Conservation (phyloP, 1,139 yeast species). For the Casaregolazyma suthepensis region DNA sequence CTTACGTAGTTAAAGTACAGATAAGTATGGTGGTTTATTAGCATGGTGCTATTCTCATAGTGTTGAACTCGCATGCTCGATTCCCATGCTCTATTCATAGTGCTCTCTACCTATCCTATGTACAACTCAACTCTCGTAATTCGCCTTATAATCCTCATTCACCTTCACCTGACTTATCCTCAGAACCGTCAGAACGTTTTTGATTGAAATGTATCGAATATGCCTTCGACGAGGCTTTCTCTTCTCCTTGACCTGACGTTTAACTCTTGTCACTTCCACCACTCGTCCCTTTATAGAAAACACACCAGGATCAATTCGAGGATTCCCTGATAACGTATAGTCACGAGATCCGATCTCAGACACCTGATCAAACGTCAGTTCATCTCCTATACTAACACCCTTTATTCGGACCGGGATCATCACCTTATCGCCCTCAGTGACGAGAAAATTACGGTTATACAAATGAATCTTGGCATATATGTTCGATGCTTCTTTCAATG, state of each 20-base stretch:
- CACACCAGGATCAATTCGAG: constrained; percentile 45
- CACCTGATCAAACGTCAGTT: constrained; percentile 63
- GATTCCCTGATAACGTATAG: constrained; percentile 56
- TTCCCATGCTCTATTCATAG: too few relatives aligned
- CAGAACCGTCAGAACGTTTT: constrained; percentile 75
- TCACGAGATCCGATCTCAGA: constrained; percentile 81
- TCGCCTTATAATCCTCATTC: constrained; percentile 3
- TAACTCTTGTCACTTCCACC: constrained; percentile 80
- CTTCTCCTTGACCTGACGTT: constrained; percentile 59
- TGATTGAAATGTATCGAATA: constrained; percentile 67
- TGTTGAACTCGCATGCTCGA: too few relatives aligned
- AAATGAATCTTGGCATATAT: constrained; percentile 79
- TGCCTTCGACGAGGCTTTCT: constrained; percentile 82
- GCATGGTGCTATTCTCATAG: too few relatives aligned
- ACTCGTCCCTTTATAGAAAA: constrained; percentile 70
- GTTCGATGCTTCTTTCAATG: constrained; percentile 56
- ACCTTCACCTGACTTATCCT: constrained; percentile 57
- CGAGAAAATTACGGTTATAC: constrained; percentile 80
- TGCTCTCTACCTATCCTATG: too few relatives aligned
- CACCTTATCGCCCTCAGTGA: constrained; percentile 84
- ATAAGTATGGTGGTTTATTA: too few relatives aligned
- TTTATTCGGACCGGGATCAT: constrained; percentile 71
- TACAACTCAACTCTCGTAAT: constrained; percentile 2
- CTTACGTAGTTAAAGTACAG: too few relatives aligned
- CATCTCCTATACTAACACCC: constrained; percentile 76